Percentiles rank a stretch among this genome's conserved stretches.
These are phyloP conservation scores for Hibiscus mutabilis DNA, from an alignment of 345 rosid species.

Conservation along the genomic window DNA sequence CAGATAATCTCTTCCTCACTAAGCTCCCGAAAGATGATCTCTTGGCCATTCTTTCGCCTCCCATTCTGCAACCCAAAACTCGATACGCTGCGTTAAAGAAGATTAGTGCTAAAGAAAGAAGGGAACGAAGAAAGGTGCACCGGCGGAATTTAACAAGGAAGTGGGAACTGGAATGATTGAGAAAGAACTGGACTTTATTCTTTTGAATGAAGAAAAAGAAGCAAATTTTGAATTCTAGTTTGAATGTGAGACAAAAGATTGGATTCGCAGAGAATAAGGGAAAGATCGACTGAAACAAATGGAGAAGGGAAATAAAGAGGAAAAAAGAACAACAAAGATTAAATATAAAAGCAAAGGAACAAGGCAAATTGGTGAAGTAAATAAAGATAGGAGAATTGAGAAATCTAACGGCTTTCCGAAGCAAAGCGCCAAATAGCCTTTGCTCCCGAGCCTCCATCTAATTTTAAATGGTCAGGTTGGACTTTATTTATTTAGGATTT, in stretches of 20 bases:
- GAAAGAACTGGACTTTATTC: conserved; percentile 1
- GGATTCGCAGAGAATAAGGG: conserved; percentile 15
- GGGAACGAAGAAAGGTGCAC: neutral
- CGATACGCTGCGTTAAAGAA: neutral
- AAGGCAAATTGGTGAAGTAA: neutral
- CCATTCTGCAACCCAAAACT: conserved; percentile 5
- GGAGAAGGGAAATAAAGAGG: neutral
- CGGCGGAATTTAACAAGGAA: neutral
- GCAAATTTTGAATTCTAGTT: neutral
- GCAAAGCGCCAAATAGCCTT: conserved; percentile 3
- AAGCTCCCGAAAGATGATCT: conserved; percentile 44
- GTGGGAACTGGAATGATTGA: neutral
- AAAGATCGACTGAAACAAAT: too few species aligned
- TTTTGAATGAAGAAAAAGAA: conserved; percentile 2
- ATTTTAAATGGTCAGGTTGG: too few species aligned
- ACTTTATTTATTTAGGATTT: too few species aligned
- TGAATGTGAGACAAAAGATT: neutral
- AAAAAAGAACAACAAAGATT: conserved; percentile 5
- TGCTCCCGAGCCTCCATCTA: conserved; percentile 16
- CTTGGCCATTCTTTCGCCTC: conserved; percentile 36
- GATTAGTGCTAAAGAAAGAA: too few species aligned
- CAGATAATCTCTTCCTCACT: conserved; percentile 48
- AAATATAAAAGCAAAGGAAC: too few species aligned
- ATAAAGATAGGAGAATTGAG: conserved; percentile 20
- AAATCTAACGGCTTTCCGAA: conserved; percentile 38